These are phyloP conservation scores for Aspergillus taichungensis DNA, from an alignment of 495 filamentous ascomycete genomes.

Conservation along the genomic window DNA sequence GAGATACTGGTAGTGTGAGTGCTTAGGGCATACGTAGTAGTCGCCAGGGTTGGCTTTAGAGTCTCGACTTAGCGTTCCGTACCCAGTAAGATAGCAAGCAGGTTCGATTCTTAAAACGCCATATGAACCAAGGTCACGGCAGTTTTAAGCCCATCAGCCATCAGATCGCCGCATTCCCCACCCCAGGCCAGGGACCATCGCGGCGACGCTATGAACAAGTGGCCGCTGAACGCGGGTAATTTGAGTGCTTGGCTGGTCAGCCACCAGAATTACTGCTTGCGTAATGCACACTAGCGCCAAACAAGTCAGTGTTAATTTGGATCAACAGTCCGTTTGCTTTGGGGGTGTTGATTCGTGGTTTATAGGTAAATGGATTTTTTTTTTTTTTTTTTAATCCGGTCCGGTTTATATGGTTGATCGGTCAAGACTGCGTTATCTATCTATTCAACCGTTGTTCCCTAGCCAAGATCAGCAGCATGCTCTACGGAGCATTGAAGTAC, in stretches of 20 bases:
- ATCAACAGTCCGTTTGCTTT: constrained; percentile 20
- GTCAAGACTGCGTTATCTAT: too few species aligned
- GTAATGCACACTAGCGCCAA: constrained; percentile 26
- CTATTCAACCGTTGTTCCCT: too few species aligned
- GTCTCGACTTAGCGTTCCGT: too few species aligned
- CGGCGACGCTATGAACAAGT: constrained; percentile 27
- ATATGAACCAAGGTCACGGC: constrained; percentile 22
- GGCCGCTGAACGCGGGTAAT: constrained; percentile 29
- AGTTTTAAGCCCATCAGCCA: constrained; percentile 18
- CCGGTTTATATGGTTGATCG: neutral
- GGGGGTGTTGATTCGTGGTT: constrained; percentile 2
- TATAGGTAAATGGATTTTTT: neutral
- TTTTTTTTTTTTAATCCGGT: constrained; percentile 4
- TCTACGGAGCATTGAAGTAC: too few species aligned
- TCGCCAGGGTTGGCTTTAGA: too few species aligned
- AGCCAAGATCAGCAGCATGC: too few species aligned
- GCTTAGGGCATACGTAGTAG: too few species aligned
- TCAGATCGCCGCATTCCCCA: constrained; percentile 39
- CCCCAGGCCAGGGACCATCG: constrained; percentile 30
- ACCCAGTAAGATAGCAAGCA: too few species aligned
- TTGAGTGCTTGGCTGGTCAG: too few species aligned
- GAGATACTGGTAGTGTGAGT: too few species aligned
- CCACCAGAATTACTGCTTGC: constrained; percentile 28
- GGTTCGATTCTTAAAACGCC: constrained; percentile 4
- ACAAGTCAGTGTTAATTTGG: constrained; percentile 27